These are phyloP conservation scores for Beta macrorhiza DNA, from an alignment of 179 eudicot species.

Conservation along the genomic window DNA sequence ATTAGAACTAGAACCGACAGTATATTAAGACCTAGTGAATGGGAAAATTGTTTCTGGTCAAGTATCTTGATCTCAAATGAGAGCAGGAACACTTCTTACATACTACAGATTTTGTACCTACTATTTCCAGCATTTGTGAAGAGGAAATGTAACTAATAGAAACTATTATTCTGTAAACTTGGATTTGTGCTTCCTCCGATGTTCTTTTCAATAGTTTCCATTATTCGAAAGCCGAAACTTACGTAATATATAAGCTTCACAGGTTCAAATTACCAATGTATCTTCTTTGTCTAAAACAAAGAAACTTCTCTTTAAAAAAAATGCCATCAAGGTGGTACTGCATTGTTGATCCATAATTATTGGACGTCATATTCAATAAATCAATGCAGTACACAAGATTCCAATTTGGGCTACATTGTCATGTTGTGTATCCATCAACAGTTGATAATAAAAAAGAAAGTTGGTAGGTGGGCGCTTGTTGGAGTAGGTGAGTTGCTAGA, in stretches of 20 bases:
- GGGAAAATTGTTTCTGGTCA: neutral
- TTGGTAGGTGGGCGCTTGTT: neutral
- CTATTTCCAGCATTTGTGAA: neutral
- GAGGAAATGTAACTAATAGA: neutral
- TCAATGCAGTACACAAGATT: neutral
- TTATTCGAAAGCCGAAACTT: neutral
- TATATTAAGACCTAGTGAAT: neutral
- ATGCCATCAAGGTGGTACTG: too few relatives aligned
- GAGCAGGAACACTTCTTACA: neutral
- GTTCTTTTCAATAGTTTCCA: too few relatives aligned
- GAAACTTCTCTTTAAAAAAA: neutral
- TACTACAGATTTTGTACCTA: neutral
- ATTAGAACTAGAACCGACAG: neutral
- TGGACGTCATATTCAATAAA: neutral
- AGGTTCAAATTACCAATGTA: neutral
- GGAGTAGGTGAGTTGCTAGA: slow-evolving; percentile 9
- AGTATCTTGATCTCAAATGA: neutral
- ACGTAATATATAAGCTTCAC: neutral
- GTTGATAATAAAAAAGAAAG: neutral
- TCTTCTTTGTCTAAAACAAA: too few relatives aligned
- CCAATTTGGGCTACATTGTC: neutral
- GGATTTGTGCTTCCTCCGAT: too few relatives aligned
- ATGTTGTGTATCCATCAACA: neutral
- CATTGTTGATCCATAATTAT: neutral
- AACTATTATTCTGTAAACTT: neutral